Evolutionary conservation across 2,329 filamentous ascomycete species (phyloP), one percentile per base, ranked within the genome.

Genomic region (Incumbomyces delicatus): DNA sequence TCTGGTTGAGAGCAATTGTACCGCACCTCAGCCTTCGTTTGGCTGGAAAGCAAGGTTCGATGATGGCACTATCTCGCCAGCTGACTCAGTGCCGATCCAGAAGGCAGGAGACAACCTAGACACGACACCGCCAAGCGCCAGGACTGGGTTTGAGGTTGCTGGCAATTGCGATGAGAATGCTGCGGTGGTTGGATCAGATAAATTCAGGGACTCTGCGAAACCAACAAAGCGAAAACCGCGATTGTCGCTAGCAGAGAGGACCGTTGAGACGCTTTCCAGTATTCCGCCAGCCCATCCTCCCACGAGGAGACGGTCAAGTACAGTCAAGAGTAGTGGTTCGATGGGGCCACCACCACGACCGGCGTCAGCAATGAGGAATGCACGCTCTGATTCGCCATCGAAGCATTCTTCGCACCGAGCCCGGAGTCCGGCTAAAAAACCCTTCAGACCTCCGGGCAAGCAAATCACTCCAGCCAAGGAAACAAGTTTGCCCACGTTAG

Each of bases 231-330:
- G 49, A 3, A 49, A 44, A 53, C 58, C 66, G 3, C 60, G 71
- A 11, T 69, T 68, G 12, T 89, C 86, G 0, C 71, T 95, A 3
- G 80, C 84, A 0, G 89, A 95, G 57, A 75, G 90, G 48, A 94
- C 89, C 0, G 81, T 94, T 35, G 87, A 94, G 62, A 94, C 87
- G 0, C 69, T 95, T 5, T 76, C 87, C 2, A 77, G 80, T 39
- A 70, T 95, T 27, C 85, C 88, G 0, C 80, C 85, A 0, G 92
- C 88, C 1, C 88, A 89, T 3, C 78, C 77, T 0, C 64, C 84
- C 38, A 77, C 74, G 49, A 78, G 80, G 16, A 41, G 48, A 45
- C 70, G 76, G 7, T 87, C 86, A 0, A 80, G 77, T 46, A 88
- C 94, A 62, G 92, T 85, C 60, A 80, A 79, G 41, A 65, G 71